Conservation (phyloP, 2,329 filamentous ascomycete species). For the Scedosporium dehoogii region DNA sequence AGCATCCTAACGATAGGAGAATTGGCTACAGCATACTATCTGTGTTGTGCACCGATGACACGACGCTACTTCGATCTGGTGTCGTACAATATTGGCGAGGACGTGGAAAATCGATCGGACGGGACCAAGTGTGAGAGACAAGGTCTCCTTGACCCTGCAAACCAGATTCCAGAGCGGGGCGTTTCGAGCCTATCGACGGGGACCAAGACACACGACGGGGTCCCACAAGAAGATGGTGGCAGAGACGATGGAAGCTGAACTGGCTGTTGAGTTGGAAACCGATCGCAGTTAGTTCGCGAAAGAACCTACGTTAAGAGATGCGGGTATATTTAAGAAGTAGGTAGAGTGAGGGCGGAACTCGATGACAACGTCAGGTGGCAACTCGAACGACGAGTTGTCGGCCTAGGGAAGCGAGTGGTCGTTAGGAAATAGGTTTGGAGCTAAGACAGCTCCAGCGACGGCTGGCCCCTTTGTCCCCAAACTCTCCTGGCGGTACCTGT, state of each 20-base stretch:
- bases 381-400: not conserved
- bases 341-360: not conserved
- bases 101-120: not conserved
- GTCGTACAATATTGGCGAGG: not conserved
- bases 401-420: not conserved
- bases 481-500: not conserved
- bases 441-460: not conserved
- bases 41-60: not conserved
- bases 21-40: slow-evolving; percentile 2
- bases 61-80: not conserved
- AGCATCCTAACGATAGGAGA: slow-evolving; percentile 2
- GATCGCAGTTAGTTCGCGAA: no score
- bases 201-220: no score
- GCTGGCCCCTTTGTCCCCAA: not conserved
- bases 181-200: no score
- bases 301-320: no score
- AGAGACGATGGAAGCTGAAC: no score
- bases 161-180: no score
- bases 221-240: no score
- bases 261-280: no score
- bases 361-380: not conserved
- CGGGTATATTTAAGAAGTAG: no score
- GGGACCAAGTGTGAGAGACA: not conserved
- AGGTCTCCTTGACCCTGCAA: no score
- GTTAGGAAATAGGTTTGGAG: not conserved